These are phyloP conservation scores for Wickerhamiella brachini DNA, from an alignment of 805 yeast species.

Conservation along the genomic window DNA sequence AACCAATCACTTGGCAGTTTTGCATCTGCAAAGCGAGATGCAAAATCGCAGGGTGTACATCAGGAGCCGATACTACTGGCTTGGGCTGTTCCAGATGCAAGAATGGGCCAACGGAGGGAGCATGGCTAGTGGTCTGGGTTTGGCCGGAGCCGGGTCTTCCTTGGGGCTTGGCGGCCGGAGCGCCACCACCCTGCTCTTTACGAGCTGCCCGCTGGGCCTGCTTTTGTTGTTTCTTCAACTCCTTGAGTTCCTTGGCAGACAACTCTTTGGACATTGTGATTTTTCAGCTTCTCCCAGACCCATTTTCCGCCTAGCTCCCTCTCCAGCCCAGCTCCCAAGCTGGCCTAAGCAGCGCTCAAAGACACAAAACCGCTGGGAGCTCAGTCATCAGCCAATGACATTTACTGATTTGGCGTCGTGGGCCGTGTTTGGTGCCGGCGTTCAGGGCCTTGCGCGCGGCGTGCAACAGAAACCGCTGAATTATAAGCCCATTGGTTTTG, in stretches of 20 bases:
- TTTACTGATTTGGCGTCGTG: conserved; percentile 17
- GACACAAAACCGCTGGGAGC: too few species aligned
- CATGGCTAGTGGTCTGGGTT: conserved; percentile 23
- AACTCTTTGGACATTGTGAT: conserved; percentile 19
- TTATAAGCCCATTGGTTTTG: conserved; percentile 24
- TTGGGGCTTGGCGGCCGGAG: conserved; percentile 19
- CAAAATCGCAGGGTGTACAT: conserved; percentile 77
- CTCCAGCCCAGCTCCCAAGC: too few species aligned
- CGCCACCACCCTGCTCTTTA: conserved; percentile 45
- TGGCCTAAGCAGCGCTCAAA: too few species aligned
- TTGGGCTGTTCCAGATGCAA: conserved; percentile 26
- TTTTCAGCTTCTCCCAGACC: neutral
- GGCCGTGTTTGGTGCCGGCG: conserved; percentile 17
- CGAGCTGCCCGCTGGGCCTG: conserved; percentile 87
- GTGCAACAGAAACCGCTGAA: conserved; percentile 24
- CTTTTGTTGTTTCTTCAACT: conserved; percentile 74
- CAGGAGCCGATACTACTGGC: conserved; percentile 36
- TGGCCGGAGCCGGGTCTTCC: conserved; percentile 12
- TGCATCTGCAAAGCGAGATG: conserved; percentile 69
- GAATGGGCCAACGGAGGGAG: conserved; percentile 31
- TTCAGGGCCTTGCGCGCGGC: conserved; percentile 24
- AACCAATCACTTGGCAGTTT: conserved; percentile 77
- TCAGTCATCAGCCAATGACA: conserved; percentile 8
- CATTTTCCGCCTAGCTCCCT: too few species aligned
- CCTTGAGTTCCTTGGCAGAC: conserved; percentile 74